phyloP scores from a whole-genome alignment of 176 grass and related monocot genomes.

The Tillandsia leiboldiana region DNA sequence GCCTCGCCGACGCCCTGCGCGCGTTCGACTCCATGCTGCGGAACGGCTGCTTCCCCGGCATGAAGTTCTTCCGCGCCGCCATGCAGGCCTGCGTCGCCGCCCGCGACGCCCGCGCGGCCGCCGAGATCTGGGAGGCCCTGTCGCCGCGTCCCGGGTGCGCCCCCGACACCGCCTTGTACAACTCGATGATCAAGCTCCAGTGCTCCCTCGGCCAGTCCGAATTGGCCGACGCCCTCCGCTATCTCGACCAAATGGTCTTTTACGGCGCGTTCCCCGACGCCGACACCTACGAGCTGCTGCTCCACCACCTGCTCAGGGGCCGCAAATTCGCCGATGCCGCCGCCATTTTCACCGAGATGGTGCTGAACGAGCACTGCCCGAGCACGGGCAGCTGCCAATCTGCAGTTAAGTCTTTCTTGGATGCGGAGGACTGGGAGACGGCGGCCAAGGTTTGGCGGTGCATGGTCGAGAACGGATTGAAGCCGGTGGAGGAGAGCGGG shows the following conservation, averaged over 20 bases:
- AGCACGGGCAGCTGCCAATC: constrained; percentile 33
- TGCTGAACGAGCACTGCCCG: constrained; percentile 61
- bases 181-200: constrained; percentile 47
- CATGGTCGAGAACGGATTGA: constrained; percentile 54
- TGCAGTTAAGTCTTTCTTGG: constrained; percentile 41
- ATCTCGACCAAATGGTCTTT: constrained; percentile 62
- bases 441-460: constrained; percentile 59
- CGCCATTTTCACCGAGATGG: constrained; percentile 71
- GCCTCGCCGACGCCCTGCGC: constrained; percentile 37
- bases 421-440: constrained; percentile 41
- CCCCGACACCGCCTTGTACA: constrained; percentile 58
- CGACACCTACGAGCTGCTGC: constrained; percentile 41
- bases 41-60: constrained; percentile 39
- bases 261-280: constrained; percentile 57
- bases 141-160: constrained; percentile 21
- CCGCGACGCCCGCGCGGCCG: constrained; percentile 20
- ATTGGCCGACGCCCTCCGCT: constrained; percentile 5
- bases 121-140: constrained; percentile 42
- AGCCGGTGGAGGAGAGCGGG: constrained; percentile 52
- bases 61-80: constrained; percentile 68
- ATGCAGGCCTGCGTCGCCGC: constrained; percentile 23
- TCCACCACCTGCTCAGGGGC: constrained; percentile 46
- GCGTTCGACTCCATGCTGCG: constrained; percentile 33
- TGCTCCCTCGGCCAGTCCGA: constrained; percentile 32
- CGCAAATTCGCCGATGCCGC: constrained; percentile 44